Base-by-base conservation (phyloP, 1,139 yeast genomes). In the Candida smagusa region DNA sequence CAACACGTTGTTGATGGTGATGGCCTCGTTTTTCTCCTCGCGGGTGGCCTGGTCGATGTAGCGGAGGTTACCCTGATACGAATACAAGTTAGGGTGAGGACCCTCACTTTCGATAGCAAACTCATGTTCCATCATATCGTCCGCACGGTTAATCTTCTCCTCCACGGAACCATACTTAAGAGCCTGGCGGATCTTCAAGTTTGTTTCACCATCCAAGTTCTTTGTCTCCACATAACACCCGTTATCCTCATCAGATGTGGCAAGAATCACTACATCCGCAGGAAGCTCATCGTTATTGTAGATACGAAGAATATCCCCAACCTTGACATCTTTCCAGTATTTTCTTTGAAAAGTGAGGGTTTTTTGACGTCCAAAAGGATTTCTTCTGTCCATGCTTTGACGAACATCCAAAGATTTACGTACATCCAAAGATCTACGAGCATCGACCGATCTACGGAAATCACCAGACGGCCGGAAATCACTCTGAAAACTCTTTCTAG, bases 141-240 rank as follows among this genome's bases (percentile, higher is more conserved):
- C 67, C 7, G 79, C 77, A 32, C 56, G 63, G 31, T 46, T 52
- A 28, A 69, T 61, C 36, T 59, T 59, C n/a, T 54, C 44, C 9
- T 59, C 60, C 28, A 53, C 60, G 22, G 61, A 56, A 11, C 69
- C 68, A 46, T 69, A 73, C 40, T 71, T 65, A 42, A 77, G 52
- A 2, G 80, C 68, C 43, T 66, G 72, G 49, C 72, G 73, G n/a
- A 68, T 74, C 52, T 77, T 77, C 48, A 77, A 61, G 48, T 77
- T 77, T 3, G 82, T 77, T 56, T 77, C 83, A 52, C 83, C 83
- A 54, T 77, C 83, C 38, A 77, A 59, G 49, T 77, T 77, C 48
- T 77, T 77, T 1, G 83, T 77, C 52, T 77, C 83, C 12, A 77
- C 75, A 46, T 68, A 75, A 56, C 81, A 76, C 35, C 73, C 65